A percentile compares a stretch with the other conserved stretches of the same genome.
These are phyloP conservation scores for Talinum fruticosum DNA, from an alignment of 148 eudicot species.

Conservation along the genomic window DNA sequence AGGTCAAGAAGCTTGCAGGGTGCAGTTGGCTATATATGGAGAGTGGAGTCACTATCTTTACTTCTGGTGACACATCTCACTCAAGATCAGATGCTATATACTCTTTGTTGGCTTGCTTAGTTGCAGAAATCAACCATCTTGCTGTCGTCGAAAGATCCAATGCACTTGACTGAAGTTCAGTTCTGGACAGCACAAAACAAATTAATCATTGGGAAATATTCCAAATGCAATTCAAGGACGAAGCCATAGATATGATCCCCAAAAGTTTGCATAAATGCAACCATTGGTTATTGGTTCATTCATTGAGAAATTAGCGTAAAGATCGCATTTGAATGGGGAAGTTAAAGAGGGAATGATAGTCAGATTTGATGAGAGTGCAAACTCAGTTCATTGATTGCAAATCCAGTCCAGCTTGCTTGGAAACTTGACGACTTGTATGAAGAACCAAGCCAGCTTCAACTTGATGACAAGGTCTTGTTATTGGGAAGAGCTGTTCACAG, in stretches of 20 bases:
- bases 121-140: constrained; percentile 32
- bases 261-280: not conserved
- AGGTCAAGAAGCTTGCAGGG: constrained; percentile 71
- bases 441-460: not conserved
- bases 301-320: not conserved
- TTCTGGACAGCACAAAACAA: not conserved
- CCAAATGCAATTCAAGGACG: not conserved
- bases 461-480: not conserved
- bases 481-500: not conserved
- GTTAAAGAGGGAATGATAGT: not conserved
- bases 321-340: not conserved
- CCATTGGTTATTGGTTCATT: not conserved
- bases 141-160: constrained; percentile 17
- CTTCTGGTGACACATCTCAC: constrained; percentile 57
- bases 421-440: not conserved
- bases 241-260: not conserved
- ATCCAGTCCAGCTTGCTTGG: not conserved
- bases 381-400: not conserved
- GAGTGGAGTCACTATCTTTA: constrained; percentile 49
- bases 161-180: not conserved
- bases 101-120: constrained; percentile 44
- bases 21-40: constrained; percentile 79
- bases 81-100: constrained; percentile 49
- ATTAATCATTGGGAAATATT: not conserved
- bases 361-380: not conserved